These are phyloP conservation scores for Trifolium subterraneum DNA, from an alignment of 306 rosid genomes.

Conservation along the genomic window DNA sequence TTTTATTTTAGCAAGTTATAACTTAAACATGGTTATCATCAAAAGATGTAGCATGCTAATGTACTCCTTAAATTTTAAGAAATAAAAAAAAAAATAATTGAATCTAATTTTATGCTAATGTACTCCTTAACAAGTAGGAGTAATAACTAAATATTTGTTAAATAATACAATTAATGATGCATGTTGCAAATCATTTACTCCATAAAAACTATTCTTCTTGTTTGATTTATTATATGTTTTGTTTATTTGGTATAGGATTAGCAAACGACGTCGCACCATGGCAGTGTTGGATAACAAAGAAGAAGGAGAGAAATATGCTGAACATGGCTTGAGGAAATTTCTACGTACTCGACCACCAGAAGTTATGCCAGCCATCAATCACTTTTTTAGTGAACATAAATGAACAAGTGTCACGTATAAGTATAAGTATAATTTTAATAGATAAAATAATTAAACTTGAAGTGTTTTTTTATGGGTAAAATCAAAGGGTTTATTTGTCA, in stretches of 20 bases:
- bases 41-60: no score
- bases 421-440: no score
- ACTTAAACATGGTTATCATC: no score
- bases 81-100: no score
- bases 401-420: neutral
- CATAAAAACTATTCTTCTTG: neutral
- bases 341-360: constrained; percentile 84
- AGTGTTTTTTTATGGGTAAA: neutral
- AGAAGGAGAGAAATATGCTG: constrained; percentile 78
- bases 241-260: constrained; percentile 50
- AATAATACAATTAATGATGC: no score
- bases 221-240: neutral
- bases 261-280: constrained; percentile 58
- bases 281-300: constrained; percentile 74
- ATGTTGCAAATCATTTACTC: no score
- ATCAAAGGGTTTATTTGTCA: neutral
- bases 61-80: no score
- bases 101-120: no score
- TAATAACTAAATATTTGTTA: no score
- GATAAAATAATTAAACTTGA: neutral
- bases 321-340: constrained; percentile 75
- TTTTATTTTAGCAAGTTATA: no score
- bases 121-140: no score
- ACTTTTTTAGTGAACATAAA: constrained; percentile 66
- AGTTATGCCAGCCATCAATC: constrained; percentile 81